A percentile compares a stretch with the other conserved stretches of the same genome.
Conservation (phyloP, 768 basidiomycete genomes). For the Hericium rajendrae region DNA sequence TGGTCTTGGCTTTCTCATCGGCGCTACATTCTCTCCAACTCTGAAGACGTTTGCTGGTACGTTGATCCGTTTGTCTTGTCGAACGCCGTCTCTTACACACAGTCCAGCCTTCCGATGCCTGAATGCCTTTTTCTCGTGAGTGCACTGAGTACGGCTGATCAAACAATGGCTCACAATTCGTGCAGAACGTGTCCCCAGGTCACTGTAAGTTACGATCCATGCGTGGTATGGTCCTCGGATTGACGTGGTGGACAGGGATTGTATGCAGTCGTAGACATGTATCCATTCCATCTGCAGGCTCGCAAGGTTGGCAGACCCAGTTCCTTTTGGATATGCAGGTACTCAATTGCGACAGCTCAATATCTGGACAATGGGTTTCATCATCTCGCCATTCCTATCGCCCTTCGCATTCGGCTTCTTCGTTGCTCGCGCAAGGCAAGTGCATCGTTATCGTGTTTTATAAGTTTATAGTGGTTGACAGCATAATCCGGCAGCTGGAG, state of each 20-base stretch:
- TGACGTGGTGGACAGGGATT: slow-evolving; percentile 31
- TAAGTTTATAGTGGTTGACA: slow-evolving; percentile 11
- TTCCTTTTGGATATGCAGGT: slow-evolving; percentile 10
- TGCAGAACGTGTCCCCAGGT: slow-evolving; percentile 51
- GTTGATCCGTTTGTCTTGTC: slow-evolving; percentile 28
- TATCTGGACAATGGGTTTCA: slow-evolving; percentile 67
- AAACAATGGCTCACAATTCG: slow-evolving; percentile 18
- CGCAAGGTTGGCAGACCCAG: slow-evolving; percentile 35
- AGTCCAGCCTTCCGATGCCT: slow-evolving; percentile 50
- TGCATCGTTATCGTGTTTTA: slow-evolving; percentile 26
- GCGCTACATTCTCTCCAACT: slow-evolving; percentile 47
- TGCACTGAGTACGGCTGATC: slow-evolving; percentile 50
- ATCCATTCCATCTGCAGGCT: slow-evolving; percentile 61
- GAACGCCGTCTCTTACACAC: slow-evolving; percentile 16
- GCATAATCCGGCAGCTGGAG: slow-evolving; percentile 31
- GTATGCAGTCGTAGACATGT: slow-evolving; percentile 53
- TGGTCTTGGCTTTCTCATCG: slow-evolving; percentile 46
- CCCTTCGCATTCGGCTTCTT: slow-evolving; percentile 65
- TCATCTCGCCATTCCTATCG: slow-evolving; percentile 53
- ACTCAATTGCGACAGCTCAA: slow-evolving; percentile 36
- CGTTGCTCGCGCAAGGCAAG: slow-evolving; percentile 40
- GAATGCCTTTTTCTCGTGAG: slow-evolving; percentile 46
- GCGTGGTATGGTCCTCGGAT: not conserved
- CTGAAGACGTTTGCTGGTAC: slow-evolving; percentile 47
- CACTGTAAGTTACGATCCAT: slow-evolving; percentile 23